Percentiles rank a stretch among this genome's conserved stretches.
These are phyloP conservation scores for Luffa aegyptiaca DNA, from an alignment of 306 rosid species.

Conservation along the genomic window DNA sequence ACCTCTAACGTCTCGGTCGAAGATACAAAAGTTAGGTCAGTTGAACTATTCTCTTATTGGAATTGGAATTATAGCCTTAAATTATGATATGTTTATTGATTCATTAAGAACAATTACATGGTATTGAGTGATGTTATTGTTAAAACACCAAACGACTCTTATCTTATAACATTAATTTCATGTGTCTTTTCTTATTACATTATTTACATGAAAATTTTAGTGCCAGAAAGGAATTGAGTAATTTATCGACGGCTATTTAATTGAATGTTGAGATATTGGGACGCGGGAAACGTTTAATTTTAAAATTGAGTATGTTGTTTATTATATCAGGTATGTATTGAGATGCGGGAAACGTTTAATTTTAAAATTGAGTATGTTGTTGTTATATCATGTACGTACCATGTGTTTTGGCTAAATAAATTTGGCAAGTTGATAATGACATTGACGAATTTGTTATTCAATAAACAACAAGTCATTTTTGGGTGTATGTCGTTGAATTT, in stretches of 20 bases:
- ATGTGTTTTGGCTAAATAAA: not conserved
- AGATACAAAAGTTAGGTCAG: too few species aligned
- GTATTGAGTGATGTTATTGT: not conserved
- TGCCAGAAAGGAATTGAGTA: too few species aligned
- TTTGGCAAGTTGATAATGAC: not conserved
- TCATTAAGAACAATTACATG: too few species aligned
- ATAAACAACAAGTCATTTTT: not conserved
- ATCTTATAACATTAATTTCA: too few species aligned
- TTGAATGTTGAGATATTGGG: not conserved
- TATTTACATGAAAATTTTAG: not conserved
- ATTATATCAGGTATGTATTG: too few species aligned
- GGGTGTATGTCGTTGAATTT: not conserved
- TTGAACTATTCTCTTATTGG: too few species aligned
- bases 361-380: not conserved
- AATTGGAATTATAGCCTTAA: not conserved
- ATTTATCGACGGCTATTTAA: not conserved
- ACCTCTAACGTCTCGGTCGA: too few species aligned
- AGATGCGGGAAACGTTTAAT: not conserved
- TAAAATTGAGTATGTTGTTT: not conserved
- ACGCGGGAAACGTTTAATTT: not conserved
- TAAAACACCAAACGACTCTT: not conserved
- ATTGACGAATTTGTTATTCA: not conserved
- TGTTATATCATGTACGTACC: not conserved
- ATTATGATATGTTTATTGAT: not conserved
- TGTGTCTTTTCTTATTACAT: not conserved